Evolutionary conservation across 2,329 filamentous ascomycete species (phyloP), one percentile per base, ranked within the genome.

Genomic region (Neoscytalidium dimidiatum): DNA sequence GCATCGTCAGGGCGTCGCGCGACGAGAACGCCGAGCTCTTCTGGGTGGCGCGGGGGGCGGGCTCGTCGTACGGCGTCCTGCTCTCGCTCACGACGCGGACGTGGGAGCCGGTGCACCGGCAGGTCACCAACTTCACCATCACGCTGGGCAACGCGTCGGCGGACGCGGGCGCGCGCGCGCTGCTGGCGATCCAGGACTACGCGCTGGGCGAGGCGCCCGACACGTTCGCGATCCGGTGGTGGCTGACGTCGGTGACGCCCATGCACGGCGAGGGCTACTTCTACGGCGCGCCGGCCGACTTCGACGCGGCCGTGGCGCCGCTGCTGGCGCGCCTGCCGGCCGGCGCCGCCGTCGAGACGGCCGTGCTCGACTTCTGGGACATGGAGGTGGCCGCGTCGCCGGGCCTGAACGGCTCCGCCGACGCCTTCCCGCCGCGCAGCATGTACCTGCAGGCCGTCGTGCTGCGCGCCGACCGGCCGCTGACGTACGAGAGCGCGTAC

Each of bases 371-470:
- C 3, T 71, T 71, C 58, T 71, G 69, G 68, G 11, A 33, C 19
- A 66, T 68, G 66, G 69, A 70, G 9, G 33, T 64, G 13, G 60
- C 66, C 43, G 43, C 63, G 1, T 60, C 60, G 2, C 49, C 49
- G 6, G 49, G 28, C 17, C 28, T 52, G 7, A 68, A 68, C 26
- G 68, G 68, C 17, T 28, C 49, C 49, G 49, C 49, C n/a, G 69
- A 67, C 46, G 64, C 64, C 3, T 67, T 68, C 52, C 26, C 53
- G 66, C 19, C 66, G 68, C 4, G 65, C 41, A 52, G 33, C 64
- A 67, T 69, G 65, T 69, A 68, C 51, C 63, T 67, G 3, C 69
- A 70, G 48, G 66, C 69, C 9, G 64, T 69, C 7, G 64, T 67
- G 11, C 35, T 69, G 8, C 64, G 66, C 6, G 44, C 57, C 14